phyloP scores from a whole-genome alignment of 371 early-diverging fungal genomes.

The Cladochytrium tenue region DNA sequence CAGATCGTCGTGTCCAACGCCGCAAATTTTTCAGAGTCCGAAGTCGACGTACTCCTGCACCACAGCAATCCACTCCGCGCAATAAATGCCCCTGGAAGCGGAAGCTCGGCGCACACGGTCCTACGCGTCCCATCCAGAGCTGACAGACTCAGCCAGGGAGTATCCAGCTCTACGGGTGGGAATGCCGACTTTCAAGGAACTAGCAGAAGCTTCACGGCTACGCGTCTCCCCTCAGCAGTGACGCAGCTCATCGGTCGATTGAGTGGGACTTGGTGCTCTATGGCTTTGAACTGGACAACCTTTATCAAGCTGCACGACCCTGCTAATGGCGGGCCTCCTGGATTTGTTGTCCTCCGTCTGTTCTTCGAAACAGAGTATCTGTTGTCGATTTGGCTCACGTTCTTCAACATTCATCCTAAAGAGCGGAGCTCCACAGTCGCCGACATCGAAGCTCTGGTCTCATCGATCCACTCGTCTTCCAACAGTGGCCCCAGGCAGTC shows the following conservation, averaged over 20 bases:
- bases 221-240: constrained; percentile 18
- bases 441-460: neutral
- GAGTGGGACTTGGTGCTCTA: constrained; percentile 34
- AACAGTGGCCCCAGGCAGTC: neutral
- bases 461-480: neutral
- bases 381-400: constrained; percentile 32
- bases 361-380: constrained; percentile 42
- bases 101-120: too few relatives aligned
- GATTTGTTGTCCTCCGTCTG: constrained; percentile 37
- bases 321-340: constrained; percentile 32
- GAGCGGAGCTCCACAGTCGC: constrained; percentile 22
- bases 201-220: neutral
- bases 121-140: too few relatives aligned
- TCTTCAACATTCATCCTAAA: constrained; percentile 48
- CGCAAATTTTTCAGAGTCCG: too few relatives aligned
- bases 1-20: constrained; percentile 36
- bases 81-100: too few relatives aligned
- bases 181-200: too few relatives aligned
- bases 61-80: too few relatives aligned
- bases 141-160: too few relatives aligned
- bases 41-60: too few relatives aligned
- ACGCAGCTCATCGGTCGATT: constrained; percentile 32
- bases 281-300: constrained; percentile 24
- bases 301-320: constrained; percentile 28
- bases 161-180: too few relatives aligned